Percentiles rank a stretch among this genome's conserved stretches.
phyloP scores from a whole-genome alignment of 2,329 filamentous ascomycete genomes.

The Hymenoscyphus fructigenus region DNA sequence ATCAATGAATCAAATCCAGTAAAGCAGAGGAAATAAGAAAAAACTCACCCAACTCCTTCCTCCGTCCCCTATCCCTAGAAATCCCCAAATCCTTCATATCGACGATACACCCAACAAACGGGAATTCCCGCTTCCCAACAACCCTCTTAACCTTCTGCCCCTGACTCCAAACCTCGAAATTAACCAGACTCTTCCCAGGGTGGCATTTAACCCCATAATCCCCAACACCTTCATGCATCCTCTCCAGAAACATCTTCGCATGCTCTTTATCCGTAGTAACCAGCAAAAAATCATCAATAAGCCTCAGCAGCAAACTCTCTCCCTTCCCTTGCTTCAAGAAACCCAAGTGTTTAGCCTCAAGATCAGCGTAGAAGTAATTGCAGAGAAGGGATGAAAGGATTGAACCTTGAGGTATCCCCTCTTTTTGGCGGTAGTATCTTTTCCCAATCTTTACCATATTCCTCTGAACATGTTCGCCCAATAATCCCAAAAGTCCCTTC shows the following conservation, averaged over 20 bases:
- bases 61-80: slow-evolving; percentile 62
- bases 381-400: slow-evolving; percentile 83
- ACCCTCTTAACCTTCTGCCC: slow-evolving; percentile 52
- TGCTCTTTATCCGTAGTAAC: slow-evolving; percentile 69
- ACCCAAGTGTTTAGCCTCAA: slow-evolving; percentile 67
- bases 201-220: slow-evolving; percentile 77
- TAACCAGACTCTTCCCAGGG: slow-evolving; percentile 75
- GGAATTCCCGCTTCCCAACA: slow-evolving; percentile 53
- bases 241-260: slow-evolving; percentile 69
- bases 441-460: slow-evolving; percentile 90
- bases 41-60: slow-evolving; percentile 49
- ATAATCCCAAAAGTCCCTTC: slow-evolving; percentile 63
- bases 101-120: slow-evolving; percentile 84
- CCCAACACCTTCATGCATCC: slow-evolving; percentile 75
- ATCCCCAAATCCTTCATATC: slow-evolving; percentile 74
- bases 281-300: slow-evolving; percentile 92
- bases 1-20: background rate
- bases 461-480: slow-evolving; percentile 75
- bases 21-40: background rate
- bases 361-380: slow-evolving; percentile 92
- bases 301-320: slow-evolving; percentile 69
- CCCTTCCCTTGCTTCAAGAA: slow-evolving; percentile 60
- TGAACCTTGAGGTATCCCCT: slow-evolving; percentile 91
- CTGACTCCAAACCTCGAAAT: slow-evolving; percentile 68
- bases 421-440: slow-evolving; percentile 81